Evolutionary conservation across 257 asterid genomes (phyloP), one percentile per base, ranked within the genome.

Genomic region (Vinca minor): DNA sequence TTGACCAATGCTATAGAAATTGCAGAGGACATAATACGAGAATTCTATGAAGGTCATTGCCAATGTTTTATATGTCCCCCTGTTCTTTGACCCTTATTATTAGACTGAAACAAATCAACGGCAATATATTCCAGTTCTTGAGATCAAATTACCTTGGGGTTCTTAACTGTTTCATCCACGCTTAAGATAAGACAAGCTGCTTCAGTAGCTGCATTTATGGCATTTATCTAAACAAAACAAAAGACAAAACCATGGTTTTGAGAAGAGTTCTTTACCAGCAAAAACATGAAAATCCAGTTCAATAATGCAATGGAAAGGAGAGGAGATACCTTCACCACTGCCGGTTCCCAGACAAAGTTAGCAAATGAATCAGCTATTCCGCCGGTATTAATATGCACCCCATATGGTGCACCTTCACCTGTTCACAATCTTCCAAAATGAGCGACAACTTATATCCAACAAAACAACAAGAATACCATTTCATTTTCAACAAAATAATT

Each of bases 171-270:
- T 72, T 87, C 95, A 59, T 87, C 95, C 45, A 90, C 97, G 65
- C 95, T 87, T 59, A 87, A 69, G 59, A 90, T 83, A 26, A 87
- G 88, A 79, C 95, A 90, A 62, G 95, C 95, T 32, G 95, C 97
- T 81, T 90, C 97, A 0, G 95, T 87, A 38, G 97, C 95, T 11
- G 95, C 97, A 67, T 89, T 87, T 54, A 89, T 89, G 71, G 97
- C 95, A 76, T 87, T 87, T 38, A 89, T 82, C 97, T 87, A 81
- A 41, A 45, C 54, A 64, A 61, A 41, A 68, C 32, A 13, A 35
- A 26, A 70, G 23, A 64, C 25, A 42, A 44, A 46, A 23, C 7
- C 28, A 55, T 21, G 7, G 45, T 32, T 15, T 8, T 36, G 35
- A 28, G 28, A n/a, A n/a, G n/a, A n/a, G 47, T 26, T 26, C 36